Evolutionary conservation across 2,329 filamentous ascomycete genomes (phyloP).

Genomic region (Chalaropsis ovoidea): DNA sequence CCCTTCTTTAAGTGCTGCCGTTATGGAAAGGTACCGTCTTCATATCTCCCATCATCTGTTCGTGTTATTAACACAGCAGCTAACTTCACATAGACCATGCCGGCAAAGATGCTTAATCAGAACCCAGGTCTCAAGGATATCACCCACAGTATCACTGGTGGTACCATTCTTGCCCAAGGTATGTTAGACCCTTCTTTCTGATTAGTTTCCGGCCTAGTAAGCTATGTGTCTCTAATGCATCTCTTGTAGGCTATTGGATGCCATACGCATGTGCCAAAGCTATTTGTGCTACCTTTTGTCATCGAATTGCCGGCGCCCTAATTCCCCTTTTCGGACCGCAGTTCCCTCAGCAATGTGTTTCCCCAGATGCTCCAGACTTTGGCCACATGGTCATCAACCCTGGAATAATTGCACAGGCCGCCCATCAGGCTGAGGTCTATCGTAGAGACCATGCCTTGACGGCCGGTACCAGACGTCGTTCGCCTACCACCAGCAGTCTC

Average conservation of each 20-base stretch:
- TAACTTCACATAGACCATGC: slow-evolving; percentile 57
- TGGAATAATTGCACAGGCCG: slow-evolving; percentile 44
- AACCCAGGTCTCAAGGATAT: slow-evolving; percentile 83
- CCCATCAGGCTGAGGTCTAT: slow-evolving; percentile 40
- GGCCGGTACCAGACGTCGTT: slow-evolving; percentile 10
- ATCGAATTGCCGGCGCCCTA: slow-evolving; percentile 68
- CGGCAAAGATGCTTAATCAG: slow-evolving; percentile 66
- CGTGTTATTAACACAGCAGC: neutral
- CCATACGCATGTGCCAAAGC: slow-evolving; percentile 78
- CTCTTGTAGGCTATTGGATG: slow-evolving; percentile 78
- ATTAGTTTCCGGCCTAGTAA: slow-evolving; percentile 26
- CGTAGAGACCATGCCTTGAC: slow-evolving; percentile 31
- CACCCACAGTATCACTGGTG: slow-evolving; percentile 88
- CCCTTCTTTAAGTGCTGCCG: slow-evolving; percentile 87
- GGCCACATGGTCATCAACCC: slow-evolving; percentile 56
- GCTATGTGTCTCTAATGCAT: slow-evolving; percentile 16
- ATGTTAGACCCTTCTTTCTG: slow-evolving; percentile 29
- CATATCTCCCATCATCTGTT: neutral
- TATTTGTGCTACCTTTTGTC: slow-evolving; percentile 82
- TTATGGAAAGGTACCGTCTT: slow-evolving; percentile 63
- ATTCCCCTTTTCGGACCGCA: slow-evolving; percentile 81
- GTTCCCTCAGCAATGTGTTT: slow-evolving; percentile 64
- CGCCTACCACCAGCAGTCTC: slow-evolving; percentile 14
- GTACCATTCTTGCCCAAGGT: slow-evolving; percentile 84
- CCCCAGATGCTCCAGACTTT: slow-evolving; percentile 52